phyloP scores from a whole-genome alignment of 306 rosid genomes.

The Cucurbita argyrosperma region DNA sequence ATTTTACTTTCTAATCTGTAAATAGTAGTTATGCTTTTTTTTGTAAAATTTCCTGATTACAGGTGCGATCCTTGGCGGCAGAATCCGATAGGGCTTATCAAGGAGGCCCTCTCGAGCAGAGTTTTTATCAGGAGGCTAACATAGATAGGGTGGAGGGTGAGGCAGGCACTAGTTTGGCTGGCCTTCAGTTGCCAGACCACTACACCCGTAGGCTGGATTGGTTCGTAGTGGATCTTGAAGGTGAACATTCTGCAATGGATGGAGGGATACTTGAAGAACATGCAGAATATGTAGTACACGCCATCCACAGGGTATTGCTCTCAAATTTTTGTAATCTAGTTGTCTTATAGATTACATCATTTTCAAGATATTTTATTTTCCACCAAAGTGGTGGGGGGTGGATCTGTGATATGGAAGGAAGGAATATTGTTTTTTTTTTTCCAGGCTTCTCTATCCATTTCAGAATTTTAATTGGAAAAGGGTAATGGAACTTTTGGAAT shows the following conservation, averaged over 20 bases:
- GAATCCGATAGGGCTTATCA: slow-evolving; percentile 91
- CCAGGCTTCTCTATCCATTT: background rate
- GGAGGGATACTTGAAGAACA: slow-evolving; percentile 87
- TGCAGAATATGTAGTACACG: slow-evolving; percentile 69
- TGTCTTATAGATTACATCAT: background rate
- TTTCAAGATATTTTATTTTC: background rate
- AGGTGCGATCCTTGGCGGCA: slow-evolving; percentile 92
- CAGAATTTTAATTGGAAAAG: background rate
- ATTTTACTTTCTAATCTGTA: background rate
- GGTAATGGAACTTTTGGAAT: background rate
- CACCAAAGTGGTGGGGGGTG: background rate
- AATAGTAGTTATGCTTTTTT: background rate
- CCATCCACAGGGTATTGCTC: slow-evolving; percentile 74
- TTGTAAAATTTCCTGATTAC: background rate
- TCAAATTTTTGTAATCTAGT: background rate
- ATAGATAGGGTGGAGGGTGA: slow-evolving; percentile 52
- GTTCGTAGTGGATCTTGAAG: slow-evolving; percentile 95
- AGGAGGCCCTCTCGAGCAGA: slow-evolving; percentile 67
- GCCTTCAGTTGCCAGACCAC: slow-evolving; percentile 42
- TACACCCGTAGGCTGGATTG: slow-evolving; percentile 70
- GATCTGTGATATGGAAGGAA: background rate
- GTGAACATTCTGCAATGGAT: slow-evolving; percentile 98
- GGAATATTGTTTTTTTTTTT: background rate
- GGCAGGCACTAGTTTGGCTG: slow-evolving; percentile 18
- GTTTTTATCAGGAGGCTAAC: slow-evolving; percentile 61